Evolutionary conservation across 192 early-diverging fungal species (phyloP), one percentile per base, ranked within the genome.

Genomic region (Thoreauomyces humboldtii): DNA sequence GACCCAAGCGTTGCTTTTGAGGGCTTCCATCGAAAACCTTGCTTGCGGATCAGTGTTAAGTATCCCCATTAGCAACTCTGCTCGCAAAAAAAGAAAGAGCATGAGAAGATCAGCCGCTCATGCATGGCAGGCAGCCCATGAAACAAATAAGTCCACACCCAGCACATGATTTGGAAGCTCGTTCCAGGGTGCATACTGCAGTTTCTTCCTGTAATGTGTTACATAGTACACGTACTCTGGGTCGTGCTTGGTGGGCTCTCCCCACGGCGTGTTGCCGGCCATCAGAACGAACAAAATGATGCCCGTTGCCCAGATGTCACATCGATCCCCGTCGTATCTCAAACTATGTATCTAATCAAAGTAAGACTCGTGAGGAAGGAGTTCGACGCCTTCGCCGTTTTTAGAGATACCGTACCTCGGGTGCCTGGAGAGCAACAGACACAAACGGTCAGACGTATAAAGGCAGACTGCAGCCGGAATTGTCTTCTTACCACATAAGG

Each of bases 251-350:
- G 86, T 86, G 0, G 88, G 88, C 54, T 85, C 76, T 12, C 77
- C 86, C 88, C 88, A 89, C 0, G 86, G 80, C 1, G 88, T 87
- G 50, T 89, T 87, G 54, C 88, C 88, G n/a, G 75, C 70, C 65
- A 89, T 71, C 37, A 90, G 73, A 0, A 85, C 87, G 58, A 78
- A 90, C 19, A 90, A 73, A 36, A 90, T 88, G 41, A 90, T 75
- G 0, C 88, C 88, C n/a, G 73, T 62, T 29, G 81, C 82, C 88
- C 88, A 90, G 7, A 90, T 76, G 51, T 90, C 88, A 0, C 85
- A 86, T 32, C 66, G 59, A 38, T 83, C 75, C 17, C 88, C 88
- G 47, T 80, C 61, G 64, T 90, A 90, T 17, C 63, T 63, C 53
- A 72, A 59, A 24, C 67, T 42, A n/a, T 81, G 70, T 7, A 89